Base-by-base conservation (phyloP, 2,329 filamentous ascomycete species). In the Aspergillus sp. region DNA sequence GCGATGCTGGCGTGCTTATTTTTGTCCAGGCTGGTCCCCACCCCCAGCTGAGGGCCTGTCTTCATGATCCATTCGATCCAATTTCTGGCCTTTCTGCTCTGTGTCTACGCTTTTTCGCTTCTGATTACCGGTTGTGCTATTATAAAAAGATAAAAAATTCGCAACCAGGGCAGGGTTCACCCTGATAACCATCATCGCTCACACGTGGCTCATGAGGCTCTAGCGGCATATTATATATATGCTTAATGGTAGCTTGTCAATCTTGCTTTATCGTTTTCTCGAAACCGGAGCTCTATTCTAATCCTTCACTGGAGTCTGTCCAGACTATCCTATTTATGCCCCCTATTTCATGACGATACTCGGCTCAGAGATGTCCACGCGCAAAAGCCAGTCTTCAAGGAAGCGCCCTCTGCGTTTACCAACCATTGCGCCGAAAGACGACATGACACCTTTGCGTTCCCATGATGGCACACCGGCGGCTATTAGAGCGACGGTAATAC, bases 381-480 rank as follows among this genome's bases (percentile, higher is more conserved):
- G 71, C 59, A 69, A 67, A 63, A 71, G 66, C 56, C 70, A 73
- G 58, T 61, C 69, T 60, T 71, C 74, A 43, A 72, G 66, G 47
- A 77, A 75, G 62, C 71, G 68, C 37, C 67, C 74, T 27, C 55
- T 74, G 24, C 71, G 71, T 55, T 64, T 80, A 41, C 77, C 77
- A 54, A 70, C 74, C 44, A 79, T 80, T 64, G 78, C 77, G 7
- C 78, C 78, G 21, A 79, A 78, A 61, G 74, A 77, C 61, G 72
- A 75, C 54, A 60, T 64, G 24, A 62, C 31, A 59, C 61, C 47
- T 64, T 67, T 58, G 63, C 67, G 14, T 23, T 46, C 21, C 19
- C 46, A 24, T 21, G 56, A 21, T 40, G 50, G 33, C 47, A 24
- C 41, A 15, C 51, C 58, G 5, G 72, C 68, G 56, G 61, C 72